Evolutionary conservation across 2,329 filamentous ascomycete species (phyloP), one percentile per base, ranked within the genome.

Genomic region (Talaromyces sp.): DNA sequence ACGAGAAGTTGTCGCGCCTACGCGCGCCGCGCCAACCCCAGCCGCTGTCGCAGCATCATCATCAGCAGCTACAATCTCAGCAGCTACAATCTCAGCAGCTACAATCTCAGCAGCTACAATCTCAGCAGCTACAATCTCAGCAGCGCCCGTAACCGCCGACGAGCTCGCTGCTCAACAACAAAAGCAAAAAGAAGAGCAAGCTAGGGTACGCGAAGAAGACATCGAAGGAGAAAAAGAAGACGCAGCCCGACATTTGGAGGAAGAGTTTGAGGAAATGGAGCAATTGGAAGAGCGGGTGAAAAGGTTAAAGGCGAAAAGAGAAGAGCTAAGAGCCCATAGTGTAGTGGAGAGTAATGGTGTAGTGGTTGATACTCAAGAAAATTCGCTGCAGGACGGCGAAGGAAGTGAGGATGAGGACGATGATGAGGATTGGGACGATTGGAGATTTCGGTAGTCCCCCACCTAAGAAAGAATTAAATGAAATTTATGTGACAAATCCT

Each of bases 201-300:
- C 68, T 6, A 73, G 70, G 45, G 68, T 70, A 27, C 81, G 84
- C 49, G 85, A 88, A 62, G 82, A 82, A 1, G 82, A 85, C 49
- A 80, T 79, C 1, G 87, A 90, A 64, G 89, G 88, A 45, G 90
- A 93, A 73, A 86, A 86, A 64, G 91, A 95, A 74, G 91, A 95
- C 71, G 91, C 91, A 1, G 86, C 85, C 49, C 84, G 89, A 24
- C 87, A 89, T 35, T 78, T 93, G 64, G 89, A 92, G 76, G 86
- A 89, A 47, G 91, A 94, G 75, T 90, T 94, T 69, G 90, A 92
- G 65, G 89, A 93, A 73, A 94, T 94, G 91, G 89, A 90, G 73
- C 86, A 88, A 72, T 83, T 94, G 54, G 91, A 94, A 75, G 86
- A 86, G 60, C 85, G 90, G 7, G 89, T 94, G 13, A 82, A 83